Conservation (phyloP, 2,329 filamentous ascomycete species). For the Cercospora citrullina region DNA sequence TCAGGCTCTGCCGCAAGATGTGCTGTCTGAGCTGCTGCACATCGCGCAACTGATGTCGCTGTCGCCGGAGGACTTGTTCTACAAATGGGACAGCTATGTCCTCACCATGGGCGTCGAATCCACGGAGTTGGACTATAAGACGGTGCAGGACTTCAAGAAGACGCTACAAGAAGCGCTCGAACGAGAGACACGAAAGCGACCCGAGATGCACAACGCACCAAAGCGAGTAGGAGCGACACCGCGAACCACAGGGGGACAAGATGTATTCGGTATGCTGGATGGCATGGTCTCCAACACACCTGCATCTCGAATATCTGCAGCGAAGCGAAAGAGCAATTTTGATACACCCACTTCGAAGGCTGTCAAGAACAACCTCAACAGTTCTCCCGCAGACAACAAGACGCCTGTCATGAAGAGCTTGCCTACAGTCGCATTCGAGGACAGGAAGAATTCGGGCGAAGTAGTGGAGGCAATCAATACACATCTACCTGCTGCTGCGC, state of each 20-base stretch:
- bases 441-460: slow-evolving; percentile 77
- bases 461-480: slow-evolving; percentile 80
- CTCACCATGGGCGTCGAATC: slow-evolving; percentile 89
- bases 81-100: slow-evolving; percentile 98
- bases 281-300: slow-evolving; percentile 50
- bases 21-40: slow-evolving; percentile 77
- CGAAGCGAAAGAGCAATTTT: slow-evolving; percentile 53
- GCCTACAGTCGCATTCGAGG: slow-evolving; percentile 60
- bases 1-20: slow-evolving; percentile 67
- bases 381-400: slow-evolving; percentile 52
- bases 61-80: slow-evolving; percentile 82
- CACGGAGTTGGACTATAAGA: slow-evolving; percentile 68
- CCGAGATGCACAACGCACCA: slow-evolving; percentile 59
- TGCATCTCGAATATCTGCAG: slow-evolving; percentile 43
- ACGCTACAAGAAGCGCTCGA: slow-evolving; percentile 83
- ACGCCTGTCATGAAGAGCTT: slow-evolving; percentile 32
- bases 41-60: slow-evolving; percentile 83
- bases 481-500: slow-evolving; percentile 61
- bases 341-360: slow-evolving; percentile 52
- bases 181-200: slow-evolving; percentile 67
- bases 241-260: slow-evolving; percentile 55
- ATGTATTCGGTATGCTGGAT: slow-evolving; percentile 71
- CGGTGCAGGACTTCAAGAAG: slow-evolving; percentile 77
- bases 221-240: slow-evolving; percentile 63
- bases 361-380: slow-evolving; percentile 42